These are phyloP conservation scores for Priceomyces medius DNA, from an alignment of 805 yeast species.

Conservation along the genomic window DNA sequence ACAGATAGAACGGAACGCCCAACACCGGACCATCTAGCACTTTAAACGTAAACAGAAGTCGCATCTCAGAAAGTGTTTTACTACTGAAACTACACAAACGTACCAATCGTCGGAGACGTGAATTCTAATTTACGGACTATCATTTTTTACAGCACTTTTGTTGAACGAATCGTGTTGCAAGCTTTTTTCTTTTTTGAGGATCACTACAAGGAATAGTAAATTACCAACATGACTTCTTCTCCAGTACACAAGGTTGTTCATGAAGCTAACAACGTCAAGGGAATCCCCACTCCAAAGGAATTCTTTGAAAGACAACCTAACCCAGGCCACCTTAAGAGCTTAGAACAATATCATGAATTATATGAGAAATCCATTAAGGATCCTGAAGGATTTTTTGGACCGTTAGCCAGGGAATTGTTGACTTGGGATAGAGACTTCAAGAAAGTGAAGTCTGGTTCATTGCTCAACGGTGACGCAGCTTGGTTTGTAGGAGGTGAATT, in stretches of 20 bases:
- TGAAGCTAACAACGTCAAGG: conserved; percentile 54
- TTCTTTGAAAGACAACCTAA: conserved; percentile 61
- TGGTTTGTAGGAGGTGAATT: conserved; percentile 82
- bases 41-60: too few relatives aligned
- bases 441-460: conserved; percentile 62
- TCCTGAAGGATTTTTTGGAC: conserved; percentile 80
- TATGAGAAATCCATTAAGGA: conserved; percentile 74
- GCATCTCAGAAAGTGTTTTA: too few relatives aligned
- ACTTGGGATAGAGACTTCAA: conserved; percentile 80
- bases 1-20: not conserved
- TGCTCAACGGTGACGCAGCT: conserved; percentile 53
- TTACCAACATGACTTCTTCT: conserved; percentile 22
- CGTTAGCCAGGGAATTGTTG: conserved; percentile 67
- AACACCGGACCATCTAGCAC: not conserved
- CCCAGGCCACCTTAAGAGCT: conserved; percentile 55
- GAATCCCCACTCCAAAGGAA: conserved; percentile 52
- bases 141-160: not conserved
- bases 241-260: conserved; percentile 50
- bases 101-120: not conserved
- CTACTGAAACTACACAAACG: too few relatives aligned
- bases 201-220: not conserved
- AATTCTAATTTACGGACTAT: not conserved
- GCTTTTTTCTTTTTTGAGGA: not conserved
- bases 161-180: not conserved
- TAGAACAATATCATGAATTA: conserved; percentile 67